These are phyloP conservation scores for Penstemon newberryi DNA, from an alignment of 257 asterid genomes.

Conservation along the genomic window DNA sequence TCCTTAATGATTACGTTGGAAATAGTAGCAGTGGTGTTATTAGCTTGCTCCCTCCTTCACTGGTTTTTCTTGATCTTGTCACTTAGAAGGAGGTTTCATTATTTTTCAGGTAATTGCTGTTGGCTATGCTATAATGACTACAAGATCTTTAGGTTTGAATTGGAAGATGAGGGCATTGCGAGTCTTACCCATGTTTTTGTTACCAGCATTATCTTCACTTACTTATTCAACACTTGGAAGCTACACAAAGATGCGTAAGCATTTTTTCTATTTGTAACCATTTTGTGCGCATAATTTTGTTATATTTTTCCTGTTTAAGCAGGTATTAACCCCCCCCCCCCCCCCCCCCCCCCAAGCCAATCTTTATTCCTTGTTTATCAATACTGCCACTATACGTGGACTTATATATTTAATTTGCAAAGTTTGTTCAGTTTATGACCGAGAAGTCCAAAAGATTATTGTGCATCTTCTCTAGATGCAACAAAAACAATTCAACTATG, in stretches of 20 bases:
- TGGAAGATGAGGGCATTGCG: slow-evolving; percentile 89
- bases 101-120: slow-evolving; percentile 76
- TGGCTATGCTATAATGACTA: slow-evolving; percentile 77
- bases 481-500: no score
- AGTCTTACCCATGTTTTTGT: slow-evolving; percentile 84
- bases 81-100: slow-evolving; percentile 2
- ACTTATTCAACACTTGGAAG: slow-evolving; percentile 51
- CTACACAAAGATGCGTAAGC: slow-evolving; percentile 79
- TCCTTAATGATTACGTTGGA: background rate
- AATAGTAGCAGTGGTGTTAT: background rate
- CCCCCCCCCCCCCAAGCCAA: background rate
- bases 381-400: no score
- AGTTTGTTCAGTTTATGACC: no score
- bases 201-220: slow-evolving; percentile 60
- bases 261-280: background rate
- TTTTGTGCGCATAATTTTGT: background rate
- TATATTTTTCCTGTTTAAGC: background rate
- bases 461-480: no score
- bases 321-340: no score
- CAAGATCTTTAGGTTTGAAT: slow-evolving; percentile 66
- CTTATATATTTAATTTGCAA: no score
- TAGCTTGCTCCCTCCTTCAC: background rate
- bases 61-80: background rate
- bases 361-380: background rate
- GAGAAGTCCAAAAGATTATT: no score